Conservation (phyloP, 176 grass and related monocot genomes). For the Carex pumila region DNA sequence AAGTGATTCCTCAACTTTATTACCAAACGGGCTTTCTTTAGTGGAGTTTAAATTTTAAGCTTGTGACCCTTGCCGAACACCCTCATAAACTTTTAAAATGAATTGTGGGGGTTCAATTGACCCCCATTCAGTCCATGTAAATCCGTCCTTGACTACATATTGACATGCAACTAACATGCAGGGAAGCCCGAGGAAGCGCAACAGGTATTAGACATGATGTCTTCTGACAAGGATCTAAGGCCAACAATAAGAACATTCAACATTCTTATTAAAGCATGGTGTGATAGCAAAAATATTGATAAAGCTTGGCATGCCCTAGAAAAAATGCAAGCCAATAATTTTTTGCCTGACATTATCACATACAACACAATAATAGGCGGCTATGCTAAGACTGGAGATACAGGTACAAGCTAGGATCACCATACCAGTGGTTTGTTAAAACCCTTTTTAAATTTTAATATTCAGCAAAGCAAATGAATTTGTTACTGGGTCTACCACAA, state of each 20-base stretch:
- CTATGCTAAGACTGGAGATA: constrained; percentile 71
- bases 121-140: too few relatives aligned
- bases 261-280: constrained; percentile 94
- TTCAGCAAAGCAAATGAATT: neutral
- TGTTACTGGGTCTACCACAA: neutral
- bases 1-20: too few relatives aligned
- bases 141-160: neutral
- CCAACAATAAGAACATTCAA: constrained; percentile 78
- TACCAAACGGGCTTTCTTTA: too few relatives aligned
- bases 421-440: neutral
- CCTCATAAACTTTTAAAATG: too few relatives aligned
- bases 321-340: constrained; percentile 44
- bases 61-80: too few relatives aligned
- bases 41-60: too few relatives aligned
- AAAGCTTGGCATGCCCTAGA: constrained; percentile 54
- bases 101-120: too few relatives aligned
- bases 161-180: neutral
- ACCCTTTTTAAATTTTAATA: neutral
- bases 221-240: constrained; percentile 4
- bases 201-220: constrained; percentile 73
- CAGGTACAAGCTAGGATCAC: constrained; percentile 22
- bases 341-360: constrained; percentile 74
- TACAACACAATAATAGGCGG: constrained; percentile 87
- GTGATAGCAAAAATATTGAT: constrained; percentile 53
- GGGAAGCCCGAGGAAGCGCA: constrained; percentile 61